A percentile compares a stretch with the other conserved stretches of the same genome.
These are phyloP conservation scores for Ramaria rubella DNA, from an alignment of 768 basidiomycete species.

Conservation along the genomic window DNA sequence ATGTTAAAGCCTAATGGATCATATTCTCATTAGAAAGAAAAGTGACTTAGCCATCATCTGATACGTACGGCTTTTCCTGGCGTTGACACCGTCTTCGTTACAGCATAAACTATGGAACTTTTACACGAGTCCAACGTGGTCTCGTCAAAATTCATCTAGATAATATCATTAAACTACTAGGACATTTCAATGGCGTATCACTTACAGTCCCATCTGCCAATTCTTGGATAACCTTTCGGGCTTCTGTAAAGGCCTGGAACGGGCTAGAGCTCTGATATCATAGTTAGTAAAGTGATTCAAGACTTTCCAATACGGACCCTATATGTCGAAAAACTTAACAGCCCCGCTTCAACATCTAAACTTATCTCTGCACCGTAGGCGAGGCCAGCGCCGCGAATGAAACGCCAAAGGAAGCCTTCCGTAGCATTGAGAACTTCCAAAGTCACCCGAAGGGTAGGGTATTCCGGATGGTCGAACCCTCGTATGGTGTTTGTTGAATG, in stretches of 20 bases:
- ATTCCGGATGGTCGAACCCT: constrained; percentile 77
- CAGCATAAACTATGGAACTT: constrained; percentile 81
- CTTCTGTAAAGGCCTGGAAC: constrained; percentile 75
- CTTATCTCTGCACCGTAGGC: constrained; percentile 86
- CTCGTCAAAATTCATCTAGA: constrained; percentile 71
- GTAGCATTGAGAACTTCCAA: constrained; percentile 85
- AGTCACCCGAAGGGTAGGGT: constrained; percentile 80
- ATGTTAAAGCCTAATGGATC: constrained; percentile 56
- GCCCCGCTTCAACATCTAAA: constrained; percentile 71
- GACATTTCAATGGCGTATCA: constrained; percentile 9
- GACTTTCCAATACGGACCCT: constrained; percentile 43
- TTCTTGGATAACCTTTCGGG: constrained; percentile 65
- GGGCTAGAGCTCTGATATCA: constrained; percentile 64
- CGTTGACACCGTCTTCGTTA: constrained; percentile 77
- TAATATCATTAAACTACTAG: background rate
- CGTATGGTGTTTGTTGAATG: constrained; percentile 73
- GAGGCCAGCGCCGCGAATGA: constrained; percentile 88
- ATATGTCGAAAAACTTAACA: constrained; percentile 71
- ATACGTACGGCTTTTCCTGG: constrained; percentile 74
- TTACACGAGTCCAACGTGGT: constrained; percentile 86
- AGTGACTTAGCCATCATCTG: background rate
- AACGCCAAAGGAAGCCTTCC: constrained; percentile 92
- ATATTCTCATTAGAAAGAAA: too few species aligned
- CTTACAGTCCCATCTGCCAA: constrained; percentile 78
- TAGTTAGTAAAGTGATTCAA: background rate